Percentiles rank a stretch among this genome's conserved stretches.
These are phyloP conservation scores for Podila clonocystis DNA, from an alignment of 192 early-diverging fungal genomes.

Conservation along the genomic window DNA sequence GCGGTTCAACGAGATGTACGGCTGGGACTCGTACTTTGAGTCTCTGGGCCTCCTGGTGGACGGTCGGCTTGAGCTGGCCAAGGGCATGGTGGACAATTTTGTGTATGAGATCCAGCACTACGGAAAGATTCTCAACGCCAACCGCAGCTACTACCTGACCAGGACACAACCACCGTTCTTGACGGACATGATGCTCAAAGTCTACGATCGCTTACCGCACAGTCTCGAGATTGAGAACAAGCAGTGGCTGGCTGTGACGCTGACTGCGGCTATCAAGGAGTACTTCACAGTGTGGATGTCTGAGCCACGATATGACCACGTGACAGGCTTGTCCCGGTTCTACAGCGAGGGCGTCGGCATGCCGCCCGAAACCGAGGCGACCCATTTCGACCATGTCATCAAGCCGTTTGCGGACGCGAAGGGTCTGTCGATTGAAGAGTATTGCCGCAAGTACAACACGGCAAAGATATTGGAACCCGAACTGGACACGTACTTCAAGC, in stretches of 20 bases:
- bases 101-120: conserved; percentile 97
- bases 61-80: conserved; percentile 84
- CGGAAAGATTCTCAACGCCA: conserved; percentile 99
- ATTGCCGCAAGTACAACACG: conserved; percentile 74
- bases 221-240: conserved; percentile 62
- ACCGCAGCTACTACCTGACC: conserved; percentile 95
- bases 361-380: conserved; percentile 97
- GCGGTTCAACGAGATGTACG: conserved; percentile 99
- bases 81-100: conserved; percentile 98
- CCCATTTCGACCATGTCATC: conserved; percentile 89
- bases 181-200: conserved; percentile 93
- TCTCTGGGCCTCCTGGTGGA: conserved; percentile 88
- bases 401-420: conserved; percentile 79
- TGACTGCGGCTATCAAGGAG: conserved; percentile 89
- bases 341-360: conserved; percentile 92
- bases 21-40: conserved; percentile 98
- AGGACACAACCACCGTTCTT: conserved; percentile 99
- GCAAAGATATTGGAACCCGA: conserved; percentile 79
- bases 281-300: conserved; percentile 94
- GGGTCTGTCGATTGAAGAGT: conserved; percentile 76
- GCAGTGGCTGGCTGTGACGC: conserved; percentile 74
- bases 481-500: conserved; percentile 95
- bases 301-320: conserved; percentile 77
- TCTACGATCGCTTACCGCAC: conserved; percentile 69
- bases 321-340: conserved; percentile 84